Base-by-base conservation (phyloP, 495 filamentous ascomycete genomes). In the Penicillium tannophilum region DNA sequence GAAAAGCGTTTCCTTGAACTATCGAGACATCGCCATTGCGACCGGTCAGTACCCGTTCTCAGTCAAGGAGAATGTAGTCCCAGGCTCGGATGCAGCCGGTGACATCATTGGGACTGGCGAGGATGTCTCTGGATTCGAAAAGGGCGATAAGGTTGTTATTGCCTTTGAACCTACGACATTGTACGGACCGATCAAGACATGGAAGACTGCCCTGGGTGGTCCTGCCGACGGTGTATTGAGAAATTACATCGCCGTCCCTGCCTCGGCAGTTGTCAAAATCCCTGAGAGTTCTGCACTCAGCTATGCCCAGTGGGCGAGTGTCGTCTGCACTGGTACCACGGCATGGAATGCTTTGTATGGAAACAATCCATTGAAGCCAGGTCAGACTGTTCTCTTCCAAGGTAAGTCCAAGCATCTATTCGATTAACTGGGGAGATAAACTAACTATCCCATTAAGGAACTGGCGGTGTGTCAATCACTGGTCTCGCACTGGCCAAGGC, bases 341-440 rank as follows among this genome's bases (percentile, higher is more conserved):
- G 84, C 83, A 0, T 93, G 90, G 89, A 92, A 92, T 54, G 82
- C 82, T 5, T 75, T 92, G 1, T 92, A 87, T 62, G 88, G 87
- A 0, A 64, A 88, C 6, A 58, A 68, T 6, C 75, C 78, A 0
- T 45, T 79, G 1, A 72, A 72, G 7, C 81, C 78, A 47, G 89
- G 89, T 0, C 76, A 92, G 44, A 76, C 64, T 10, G 86, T 92
- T 3, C 71, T 93, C 23, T 82, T 84, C 6, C 87, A 90, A 62
- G 89, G 89, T 44, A 86, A 8, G 59, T 55, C 10, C 3, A 53
- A 4, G 17, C 42, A 41, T 17, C 17, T 16, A 3, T 14, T 16
- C n/a, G 1, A 35, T 35, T 11, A 35, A 10, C 2, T 0, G 3
- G 33, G 33, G 36, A 35, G 1, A 23, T 57, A 6, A 50, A 12